Base-by-base conservation (phyloP, 2,329 filamentous ascomycete genomes). In the Penicillium sp. region DNA sequence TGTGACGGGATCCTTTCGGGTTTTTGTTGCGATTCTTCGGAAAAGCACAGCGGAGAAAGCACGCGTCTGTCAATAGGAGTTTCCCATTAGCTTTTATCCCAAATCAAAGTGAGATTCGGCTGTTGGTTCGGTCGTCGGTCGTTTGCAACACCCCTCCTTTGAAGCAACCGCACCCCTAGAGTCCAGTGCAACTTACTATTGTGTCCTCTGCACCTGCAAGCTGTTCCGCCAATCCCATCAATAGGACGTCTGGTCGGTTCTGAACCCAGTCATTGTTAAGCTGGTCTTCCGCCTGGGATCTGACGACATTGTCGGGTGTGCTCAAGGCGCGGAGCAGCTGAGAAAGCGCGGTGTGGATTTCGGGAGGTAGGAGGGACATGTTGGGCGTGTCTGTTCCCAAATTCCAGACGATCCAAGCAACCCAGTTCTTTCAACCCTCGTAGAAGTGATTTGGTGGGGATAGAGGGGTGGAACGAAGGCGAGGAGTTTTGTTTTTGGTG, bases 171-270 rank as follows among this genome's bases (percentile, higher is more conserved):
- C 56, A 41, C 47, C 51, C 43, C 55, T 51, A 25, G 48, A 49
- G 39, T 57, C 19, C 25, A 29, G 21, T 45, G 33, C n/a, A 36
- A 78, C 84, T 77, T 83, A 94, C 91, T 59, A 85, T 82, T 66
- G 86, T 81, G 71, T 93, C 87, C 66, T 86, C 84, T n/a, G 89
- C 86, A 64, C 84, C 86, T 70, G 90, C 87, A 67, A 96, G 87
- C 78, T 97, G 93, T 79, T 97, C 94, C 41, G 89, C 93, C 68
- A 99, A 81, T 64, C 93, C 94, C 89, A 97, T 94, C 73, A 99
- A 80, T 66, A 97, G 82, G 67, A 96, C 83, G 70, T 97, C 93
- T 36, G 94, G 93, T 60, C 89, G 86, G 57, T 86, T 83, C 61
- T 81, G 80, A 36, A 92, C 89, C 94, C 94, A 99, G 82, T 92